Evolutionary conservation across 2,329 filamentous ascomycete species (phyloP), one percentile per base, ranked within the genome.

Genomic region (Alternaria arbusti): DNA sequence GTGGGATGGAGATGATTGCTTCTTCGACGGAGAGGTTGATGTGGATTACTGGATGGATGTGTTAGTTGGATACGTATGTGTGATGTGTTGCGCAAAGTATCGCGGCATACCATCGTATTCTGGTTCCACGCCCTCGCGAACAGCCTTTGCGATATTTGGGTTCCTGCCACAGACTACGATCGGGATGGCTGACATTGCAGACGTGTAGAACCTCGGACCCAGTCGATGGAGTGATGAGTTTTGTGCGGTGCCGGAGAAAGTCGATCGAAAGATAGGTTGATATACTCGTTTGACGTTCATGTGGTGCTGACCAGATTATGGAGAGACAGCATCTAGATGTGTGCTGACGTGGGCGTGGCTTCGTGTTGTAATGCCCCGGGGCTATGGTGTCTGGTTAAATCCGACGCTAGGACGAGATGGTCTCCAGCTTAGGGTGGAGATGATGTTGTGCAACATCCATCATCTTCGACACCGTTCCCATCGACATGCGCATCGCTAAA

Each of bases 91-190:
- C 10, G 5, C 49, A 4, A 8, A 6, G 5, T 23, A 3, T 23
- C 28, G 13, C 2, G 22, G 28, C 49, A n/a, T 54, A 70, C 66
- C 64, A 51, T 71, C 64, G 36, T 67, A 67, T 52, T 69, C 66
- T 2, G 68, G 66, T 9, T 55, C 11, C 3, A 72, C 44, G 17
- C 40, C 49, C 23, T 59, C n/a, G 8, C 54, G 43, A 36, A 66
- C 67, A 13, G 43, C 56, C 3, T 47, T 46, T 12, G 61, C 65
- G 11, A 71, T 64, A 20, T 40, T 49, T 1, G 57, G 28, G 15
- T 57, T 62, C 28, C 26, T 60, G 9, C 68, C 68, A 52, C 69
- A 66, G 3, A 71, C 45, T 12, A 72, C 20, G 26, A 68, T 59
- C 2, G 68, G 70, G 6, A 68, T 63, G 10, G 58, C 55, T 12